phyloP scores from a whole-genome alignment of 805 yeast species.

The Candida tallmaniae region DNA sequence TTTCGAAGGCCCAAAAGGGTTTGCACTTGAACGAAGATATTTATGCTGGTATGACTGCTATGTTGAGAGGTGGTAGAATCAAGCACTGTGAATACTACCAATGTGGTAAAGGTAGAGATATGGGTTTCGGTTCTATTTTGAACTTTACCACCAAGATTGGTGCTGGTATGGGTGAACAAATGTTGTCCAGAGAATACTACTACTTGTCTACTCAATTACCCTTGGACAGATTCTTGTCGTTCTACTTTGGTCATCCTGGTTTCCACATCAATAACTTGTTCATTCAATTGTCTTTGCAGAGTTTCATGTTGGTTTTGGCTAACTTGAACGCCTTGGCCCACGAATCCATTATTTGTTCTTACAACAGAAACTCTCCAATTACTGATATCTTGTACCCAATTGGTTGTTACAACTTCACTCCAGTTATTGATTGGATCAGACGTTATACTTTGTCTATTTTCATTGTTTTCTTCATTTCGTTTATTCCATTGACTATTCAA shows the following conservation, averaged over 20 bases:
- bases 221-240: constrained; percentile 71
- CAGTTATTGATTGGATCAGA: constrained; percentile 71
- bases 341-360: constrained; percentile 58
- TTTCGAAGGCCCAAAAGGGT: constrained; percentile 80
- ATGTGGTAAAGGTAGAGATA: constrained; percentile 84
- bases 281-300: constrained; percentile 57
- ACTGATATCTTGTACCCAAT: constrained; percentile 59
- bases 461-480: constrained; percentile 68
- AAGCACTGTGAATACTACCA: constrained; percentile 81
- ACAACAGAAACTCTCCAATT: constrained; percentile 52
- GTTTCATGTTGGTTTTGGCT: constrained; percentile 54
- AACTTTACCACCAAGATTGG: constrained; percentile 83
- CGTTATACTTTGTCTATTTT: constrained; percentile 71
- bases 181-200: constrained; percentile 77
- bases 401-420: constrained; percentile 69
- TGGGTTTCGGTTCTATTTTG: constrained; percentile 78
- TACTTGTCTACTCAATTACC: constrained; percentile 75
- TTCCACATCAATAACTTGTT: constrained; percentile 77
- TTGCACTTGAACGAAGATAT: constrained; percentile 81
- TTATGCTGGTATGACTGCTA: constrained; percentile 80
- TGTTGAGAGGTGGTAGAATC: constrained; percentile 76
- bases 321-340: constrained; percentile 62
- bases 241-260: constrained; percentile 84
- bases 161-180: constrained; percentile 89
- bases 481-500: constrained; percentile 71